These are phyloP conservation scores for Daldinia sp. DNA, from an alignment of 2,329 filamentous ascomycete species.

Conservation along the genomic window DNA sequence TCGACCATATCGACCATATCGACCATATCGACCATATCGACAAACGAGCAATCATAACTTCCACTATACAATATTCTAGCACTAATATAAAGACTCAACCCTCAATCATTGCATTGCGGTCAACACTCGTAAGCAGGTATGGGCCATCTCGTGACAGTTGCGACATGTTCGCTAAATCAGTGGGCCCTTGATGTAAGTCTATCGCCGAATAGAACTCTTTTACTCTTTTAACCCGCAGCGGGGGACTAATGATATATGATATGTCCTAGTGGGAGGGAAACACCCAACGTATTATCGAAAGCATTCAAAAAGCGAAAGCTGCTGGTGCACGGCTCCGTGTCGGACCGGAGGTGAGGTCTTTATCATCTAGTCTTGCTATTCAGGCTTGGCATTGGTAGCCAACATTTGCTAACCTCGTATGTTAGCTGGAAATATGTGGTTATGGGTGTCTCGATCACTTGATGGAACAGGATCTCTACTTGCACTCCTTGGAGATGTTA, in stretches of 20 bases:
- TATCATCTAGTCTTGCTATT: conserved; percentile 5
- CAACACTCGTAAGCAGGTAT: conserved; percentile 23
- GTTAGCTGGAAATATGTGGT: conserved; percentile 63
- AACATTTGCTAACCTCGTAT: background rate
- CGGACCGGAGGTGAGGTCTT: conserved; percentile 59
- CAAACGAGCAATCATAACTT: conserved; percentile 1
- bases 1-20: no score
- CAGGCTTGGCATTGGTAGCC: background rate
- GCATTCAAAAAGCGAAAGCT: conserved; percentile 67
- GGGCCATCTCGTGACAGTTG: conserved; percentile 52
- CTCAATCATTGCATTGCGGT: background rate
- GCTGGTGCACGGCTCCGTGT: conserved; percentile 70
- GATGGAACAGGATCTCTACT: conserved; percentile 67
- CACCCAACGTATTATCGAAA: conserved; percentile 69
- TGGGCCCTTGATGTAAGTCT: conserved; percentile 60
- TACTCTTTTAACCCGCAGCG: background rate
- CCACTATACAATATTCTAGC: background rate
- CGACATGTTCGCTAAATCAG: conserved; percentile 55
- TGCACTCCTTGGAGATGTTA: conserved; percentile 73
- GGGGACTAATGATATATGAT: conserved; percentile 1
- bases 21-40: background rate
- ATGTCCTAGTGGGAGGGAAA: conserved; percentile 63
- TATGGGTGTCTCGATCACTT: conserved; percentile 78
- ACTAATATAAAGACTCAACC: background rate
- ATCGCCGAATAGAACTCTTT: background rate